phyloP scores from a whole-genome alignment of 2,329 filamentous ascomycete genomes.

The Uncinocarpus reesii region DNA sequence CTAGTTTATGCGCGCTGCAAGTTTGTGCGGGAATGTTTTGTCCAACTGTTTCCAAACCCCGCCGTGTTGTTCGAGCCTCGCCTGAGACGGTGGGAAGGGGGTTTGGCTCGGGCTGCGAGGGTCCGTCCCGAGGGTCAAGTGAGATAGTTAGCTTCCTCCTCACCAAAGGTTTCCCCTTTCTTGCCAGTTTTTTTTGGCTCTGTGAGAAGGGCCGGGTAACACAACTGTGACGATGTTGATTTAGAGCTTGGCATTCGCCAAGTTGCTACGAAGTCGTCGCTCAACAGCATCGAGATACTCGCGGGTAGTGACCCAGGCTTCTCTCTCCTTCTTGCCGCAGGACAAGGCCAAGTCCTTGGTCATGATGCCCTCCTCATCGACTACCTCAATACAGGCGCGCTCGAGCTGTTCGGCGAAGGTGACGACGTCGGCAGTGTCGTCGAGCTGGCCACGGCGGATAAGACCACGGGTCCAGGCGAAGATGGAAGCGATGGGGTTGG shows the following conservation, averaged over 20 bases:
- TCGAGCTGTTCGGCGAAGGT: conserved; percentile 86
- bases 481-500: conserved; percentile 97
- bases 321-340: conserved; percentile 74
- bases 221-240: background rate
- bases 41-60: background rate
- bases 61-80: too few species aligned
- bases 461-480: conserved; percentile 98
- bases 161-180: background rate
- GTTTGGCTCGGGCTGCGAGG: too few species aligned
- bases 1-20: conserved; percentile 2
- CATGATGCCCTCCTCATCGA: conserved; percentile 92
- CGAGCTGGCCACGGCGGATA: conserved; percentile 82
- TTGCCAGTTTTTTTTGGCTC: background rate
- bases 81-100: too few species aligned
- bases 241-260: conserved; percentile 32
- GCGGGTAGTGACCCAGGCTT: conserved; percentile 79
- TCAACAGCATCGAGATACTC: conserved; percentile 92
- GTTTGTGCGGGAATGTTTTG: background rate
- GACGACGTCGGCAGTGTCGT: conserved; percentile 82
- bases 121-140: too few species aligned
- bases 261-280: conserved; percentile 67
- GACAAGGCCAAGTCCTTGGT: conserved; percentile 97
- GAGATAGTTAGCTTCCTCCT: too few species aligned
- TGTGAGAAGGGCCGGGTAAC: background rate
- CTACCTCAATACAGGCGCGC: conserved; percentile 85